Conservation (phyloP, 2,329 filamentous ascomycete genomes). For the Colletotrichum filicis region DNA sequence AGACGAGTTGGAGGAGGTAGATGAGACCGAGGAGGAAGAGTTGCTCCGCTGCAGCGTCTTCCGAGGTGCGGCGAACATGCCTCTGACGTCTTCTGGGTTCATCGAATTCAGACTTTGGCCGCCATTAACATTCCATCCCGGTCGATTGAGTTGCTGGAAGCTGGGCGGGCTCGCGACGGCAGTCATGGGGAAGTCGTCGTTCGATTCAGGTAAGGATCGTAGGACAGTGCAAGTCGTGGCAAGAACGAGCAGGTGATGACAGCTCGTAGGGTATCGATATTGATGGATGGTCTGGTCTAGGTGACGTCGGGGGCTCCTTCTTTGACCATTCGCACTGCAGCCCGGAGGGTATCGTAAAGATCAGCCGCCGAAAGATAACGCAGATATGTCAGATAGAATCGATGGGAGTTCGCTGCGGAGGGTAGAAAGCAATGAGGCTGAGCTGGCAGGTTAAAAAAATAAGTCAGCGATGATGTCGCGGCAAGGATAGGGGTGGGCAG, state of each 20-base stretch:
- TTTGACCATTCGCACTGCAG: slow-evolving; percentile 31
- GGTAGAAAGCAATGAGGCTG: slow-evolving; percentile 25
- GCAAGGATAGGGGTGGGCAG: slow-evolving; percentile 35
- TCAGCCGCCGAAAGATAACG: background rate
- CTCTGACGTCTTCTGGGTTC: slow-evolving; percentile 85
- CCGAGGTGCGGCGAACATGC: slow-evolving; percentile 85
- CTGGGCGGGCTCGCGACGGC: slow-evolving; percentile 74
- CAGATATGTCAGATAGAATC: background rate
- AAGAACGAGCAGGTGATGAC: slow-evolving; percentile 12
- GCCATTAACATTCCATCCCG: slow-evolving; percentile 74
- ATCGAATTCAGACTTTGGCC: slow-evolving; percentile 68
- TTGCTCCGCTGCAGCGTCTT: slow-evolving; percentile 88
- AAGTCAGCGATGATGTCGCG: slow-evolving; percentile 35
- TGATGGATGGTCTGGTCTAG: slow-evolving; percentile 10
- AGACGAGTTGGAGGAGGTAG: slow-evolving; percentile 68
- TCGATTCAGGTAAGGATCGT: background rate
- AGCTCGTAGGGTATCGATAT: slow-evolving; percentile 1
- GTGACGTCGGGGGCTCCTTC: slow-evolving; percentile 9
- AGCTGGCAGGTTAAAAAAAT: slow-evolving; percentile 33
- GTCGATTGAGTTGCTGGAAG: slow-evolving; percentile 71
- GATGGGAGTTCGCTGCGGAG: background rate
- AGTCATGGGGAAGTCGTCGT: slow-evolving; percentile 65
- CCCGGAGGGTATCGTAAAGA: slow-evolving; percentile 14
- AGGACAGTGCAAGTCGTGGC: slow-evolving; percentile 5
- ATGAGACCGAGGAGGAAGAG: slow-evolving; percentile 89